Conservation (phyloP, 1,139 yeast species). For the Geotrichum macrosporum region DNA sequence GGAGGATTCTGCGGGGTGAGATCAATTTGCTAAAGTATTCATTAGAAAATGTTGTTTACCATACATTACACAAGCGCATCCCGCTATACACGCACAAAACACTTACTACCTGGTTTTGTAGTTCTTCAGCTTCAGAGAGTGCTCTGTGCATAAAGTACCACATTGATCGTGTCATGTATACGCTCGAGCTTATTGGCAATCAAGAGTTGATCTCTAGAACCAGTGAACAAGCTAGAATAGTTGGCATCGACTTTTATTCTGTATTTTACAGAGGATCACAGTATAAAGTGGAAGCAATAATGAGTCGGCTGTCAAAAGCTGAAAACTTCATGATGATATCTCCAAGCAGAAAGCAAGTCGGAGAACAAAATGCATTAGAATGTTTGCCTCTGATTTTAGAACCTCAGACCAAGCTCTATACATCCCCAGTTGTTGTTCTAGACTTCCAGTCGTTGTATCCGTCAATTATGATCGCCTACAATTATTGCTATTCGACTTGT, state of each 20-base stretch:
- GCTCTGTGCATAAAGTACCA: constrained; percentile 51
- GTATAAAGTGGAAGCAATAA: constrained; percentile 81
- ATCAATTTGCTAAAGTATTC: constrained; percentile 63
- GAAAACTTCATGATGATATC: constrained; percentile 72
- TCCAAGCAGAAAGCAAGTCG: constrained; percentile 77
- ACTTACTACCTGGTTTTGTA: constrained; percentile 50
- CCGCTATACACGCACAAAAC: constrained; percentile 57
- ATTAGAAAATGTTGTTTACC: constrained; percentile 69
- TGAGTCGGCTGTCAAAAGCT: constrained; percentile 66
- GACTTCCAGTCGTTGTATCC: constrained; percentile 96
- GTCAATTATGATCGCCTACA: constrained; percentile 84
- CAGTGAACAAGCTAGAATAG: constrained; percentile 76
- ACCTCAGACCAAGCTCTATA: constrained; percentile 78
- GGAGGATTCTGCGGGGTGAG: constrained; percentile 71
- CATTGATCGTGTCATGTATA: constrained; percentile 46
- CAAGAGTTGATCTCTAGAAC: constrained; percentile 68
- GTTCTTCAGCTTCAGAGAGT: constrained; percentile 29
- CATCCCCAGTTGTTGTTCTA: constrained; percentile 80
- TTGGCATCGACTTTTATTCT: constrained; percentile 87
- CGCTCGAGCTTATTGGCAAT: constrained; percentile 50
- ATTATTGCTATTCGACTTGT: constrained; percentile 85
- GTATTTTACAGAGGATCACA: constrained; percentile 90
- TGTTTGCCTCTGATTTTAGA: constrained; percentile 90
- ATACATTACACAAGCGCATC: constrained; percentile 58
- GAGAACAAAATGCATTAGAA: constrained; percentile 79